Conservation (phyloP, 2,329 filamentous ascomycete genomes). For the Parafenestella ontariensis region DNA sequence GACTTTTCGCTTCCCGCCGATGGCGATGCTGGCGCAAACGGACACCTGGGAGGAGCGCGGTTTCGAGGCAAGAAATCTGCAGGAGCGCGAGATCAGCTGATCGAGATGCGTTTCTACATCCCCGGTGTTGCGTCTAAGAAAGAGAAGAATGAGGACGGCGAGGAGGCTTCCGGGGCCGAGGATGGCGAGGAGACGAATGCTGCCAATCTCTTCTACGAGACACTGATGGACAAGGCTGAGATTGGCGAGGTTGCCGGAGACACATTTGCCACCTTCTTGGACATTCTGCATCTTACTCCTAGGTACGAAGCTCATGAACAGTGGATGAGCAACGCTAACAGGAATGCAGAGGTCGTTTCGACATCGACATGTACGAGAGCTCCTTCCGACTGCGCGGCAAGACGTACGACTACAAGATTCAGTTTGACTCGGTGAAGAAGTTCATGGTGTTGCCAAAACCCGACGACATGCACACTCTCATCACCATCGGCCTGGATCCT, state of each 20-base stretch:
- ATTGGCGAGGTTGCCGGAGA: constrained; percentile 99
- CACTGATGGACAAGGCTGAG: constrained; percentile 96
- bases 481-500: constrained; percentile 92
- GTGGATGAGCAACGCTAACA: constrained; percentile 2
- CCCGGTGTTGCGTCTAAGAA: constrained; percentile 80
- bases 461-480: constrained; percentile 95
- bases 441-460: constrained; percentile 98
- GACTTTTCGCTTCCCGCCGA: constrained; percentile 84
- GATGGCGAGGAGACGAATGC: constrained; percentile 85
- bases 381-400: constrained; percentile 97
- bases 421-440: constrained; percentile 97
- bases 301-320: constrained; percentile 62
- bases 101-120: constrained; percentile 99
- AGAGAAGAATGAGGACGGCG: constrained; percentile 74
- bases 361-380: constrained; percentile 99
- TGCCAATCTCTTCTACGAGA: constrained; percentile 97
- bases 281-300: constrained; percentile 95
- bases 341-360: constrained; percentile 86
- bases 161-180: constrained; percentile 63
- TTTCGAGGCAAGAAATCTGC: constrained; percentile 87
- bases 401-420: constrained; percentile 99
- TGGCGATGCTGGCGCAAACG: constrained; percentile 75
- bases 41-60: constrained; percentile 73
- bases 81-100: constrained; percentile 87
- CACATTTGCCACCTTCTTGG: constrained; percentile 95